phyloP scores from a whole-genome alignment of 352 stramenopile species.

The Discostella stelligera region DNA sequence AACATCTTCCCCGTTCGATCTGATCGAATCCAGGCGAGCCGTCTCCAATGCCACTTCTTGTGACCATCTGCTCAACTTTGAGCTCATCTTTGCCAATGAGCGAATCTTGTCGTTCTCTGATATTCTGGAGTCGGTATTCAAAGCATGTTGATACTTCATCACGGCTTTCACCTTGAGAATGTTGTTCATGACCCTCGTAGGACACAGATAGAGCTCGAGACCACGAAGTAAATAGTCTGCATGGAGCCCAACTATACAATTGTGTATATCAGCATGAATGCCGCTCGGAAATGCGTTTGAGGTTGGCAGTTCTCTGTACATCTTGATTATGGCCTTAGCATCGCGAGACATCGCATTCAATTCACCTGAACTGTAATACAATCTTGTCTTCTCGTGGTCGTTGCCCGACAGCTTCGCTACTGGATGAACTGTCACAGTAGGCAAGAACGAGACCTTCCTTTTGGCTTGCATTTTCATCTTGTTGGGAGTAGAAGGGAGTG shows the following conservation, averaged over 20 bases:
- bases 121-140: conserved; percentile 11
- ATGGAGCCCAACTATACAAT: conserved; percentile 13
- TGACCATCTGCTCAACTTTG: conserved; percentile 36
- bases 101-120: conserved; percentile 14
- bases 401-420: conserved; percentile 6
- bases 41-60: conserved; percentile 30
- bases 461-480: not conserved
- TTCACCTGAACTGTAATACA: conserved; percentile 23
- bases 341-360: conserved; percentile 10
- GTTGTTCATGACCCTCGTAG: conserved; percentile 20
- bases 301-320: conserved; percentile 10
- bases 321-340: conserved; percentile 6
- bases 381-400: conserved; percentile 20
- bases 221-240: conserved; percentile 22
- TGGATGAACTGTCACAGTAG: conserved; percentile 17
- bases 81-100: conserved; percentile 11
- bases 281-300: not conserved
- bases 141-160: conserved; percentile 31
- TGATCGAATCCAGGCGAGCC: conserved; percentile 16
- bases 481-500: not conserved
- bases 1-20: conserved; percentile 24
- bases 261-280: not conserved
- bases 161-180: conserved; percentile 7
- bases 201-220: conserved; percentile 23
- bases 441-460: conserved; percentile 23